These are phyloP conservation scores for Chlorella vulgaris DNA, from an alignment of 139 green algal genomes.

Conservation along the genomic window DNA sequence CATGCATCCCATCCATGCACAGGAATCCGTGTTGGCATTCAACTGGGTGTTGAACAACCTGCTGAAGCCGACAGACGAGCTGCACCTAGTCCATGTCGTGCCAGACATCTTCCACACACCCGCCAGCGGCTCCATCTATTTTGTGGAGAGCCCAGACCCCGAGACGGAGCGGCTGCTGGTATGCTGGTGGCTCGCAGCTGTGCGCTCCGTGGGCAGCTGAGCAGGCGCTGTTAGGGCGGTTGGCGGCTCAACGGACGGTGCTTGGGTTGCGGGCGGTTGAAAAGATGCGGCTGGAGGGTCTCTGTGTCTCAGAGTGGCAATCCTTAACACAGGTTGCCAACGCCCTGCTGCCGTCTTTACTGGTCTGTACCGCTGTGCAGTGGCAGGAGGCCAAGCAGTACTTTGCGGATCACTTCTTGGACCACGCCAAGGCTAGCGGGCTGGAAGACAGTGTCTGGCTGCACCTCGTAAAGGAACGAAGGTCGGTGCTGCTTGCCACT, in stretches of 20 bases:
- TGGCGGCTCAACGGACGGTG: too few relatives aligned
- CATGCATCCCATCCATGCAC: neutral
- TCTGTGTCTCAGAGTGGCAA: too few relatives aligned
- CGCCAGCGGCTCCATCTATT: constrained; percentile 22
- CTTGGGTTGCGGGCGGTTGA: too few relatives aligned
- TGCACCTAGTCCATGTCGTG: constrained; percentile 47
- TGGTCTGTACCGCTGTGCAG: neutral
- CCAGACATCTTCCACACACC: constrained; percentile 20
- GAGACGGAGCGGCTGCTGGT: constrained; percentile 15
- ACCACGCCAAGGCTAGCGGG: neutral
- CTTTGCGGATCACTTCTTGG: constrained; percentile 29
- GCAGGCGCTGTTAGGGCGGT: too few relatives aligned
- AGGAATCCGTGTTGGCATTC: constrained; percentile 29
- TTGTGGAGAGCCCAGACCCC: constrained; percentile 7
- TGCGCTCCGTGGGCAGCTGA: too few relatives aligned
- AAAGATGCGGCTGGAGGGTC: too few relatives aligned
- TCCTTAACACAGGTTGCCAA: too few relatives aligned
- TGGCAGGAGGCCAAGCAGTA: constrained; percentile 16
- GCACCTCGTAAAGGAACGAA: constrained; percentile 24
- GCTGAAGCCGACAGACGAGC: constrained; percentile 3
- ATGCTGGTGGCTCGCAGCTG: neutral
- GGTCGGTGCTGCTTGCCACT: neutral
- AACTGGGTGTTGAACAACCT: constrained; percentile 29
- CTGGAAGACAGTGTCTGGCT: constrained; percentile 10
- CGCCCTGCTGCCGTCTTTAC: neutral